These are phyloP conservation scores for Schizophyllum commune DNA, from an alignment of 1,284 basidiomycete genomes.

Conservation along the genomic window DNA sequence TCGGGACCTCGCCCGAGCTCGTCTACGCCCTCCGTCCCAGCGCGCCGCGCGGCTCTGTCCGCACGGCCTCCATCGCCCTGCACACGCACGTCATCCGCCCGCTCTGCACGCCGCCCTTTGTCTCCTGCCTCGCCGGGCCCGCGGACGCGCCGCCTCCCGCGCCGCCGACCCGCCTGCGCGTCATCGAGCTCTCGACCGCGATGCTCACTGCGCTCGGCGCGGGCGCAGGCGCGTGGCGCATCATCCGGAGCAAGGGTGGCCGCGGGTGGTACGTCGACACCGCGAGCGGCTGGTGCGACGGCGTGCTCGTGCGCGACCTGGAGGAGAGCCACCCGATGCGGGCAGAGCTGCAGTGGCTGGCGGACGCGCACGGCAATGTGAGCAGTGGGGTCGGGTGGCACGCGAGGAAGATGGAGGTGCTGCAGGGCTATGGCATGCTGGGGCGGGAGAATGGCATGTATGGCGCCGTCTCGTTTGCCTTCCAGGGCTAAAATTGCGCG, in stretches of 20 bases:
- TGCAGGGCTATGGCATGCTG: conserved; percentile 85
- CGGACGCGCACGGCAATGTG: conserved; percentile 82
- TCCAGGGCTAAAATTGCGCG: not conserved
- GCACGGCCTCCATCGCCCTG: conserved; percentile 54
- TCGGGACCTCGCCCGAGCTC: conserved; percentile 72
- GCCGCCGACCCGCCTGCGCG: conserved; percentile 73
- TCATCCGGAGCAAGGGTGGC: conserved; percentile 85
- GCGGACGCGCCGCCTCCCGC: conserved; percentile 22
- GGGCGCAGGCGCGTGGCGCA: conserved; percentile 81
- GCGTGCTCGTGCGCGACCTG: conserved; percentile 54
- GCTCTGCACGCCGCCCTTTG: conserved; percentile 71
- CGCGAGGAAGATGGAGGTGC: conserved; percentile 90
- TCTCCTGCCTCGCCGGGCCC: conserved; percentile 25
- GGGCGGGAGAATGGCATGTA: conserved; percentile 90
- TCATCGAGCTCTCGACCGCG: conserved; percentile 80
- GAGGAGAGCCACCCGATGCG: conserved; percentile 57
- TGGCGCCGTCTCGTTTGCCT: conserved; percentile 85
- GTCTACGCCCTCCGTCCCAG: conserved; percentile 42
- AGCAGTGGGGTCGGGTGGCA: conserved; percentile 92
- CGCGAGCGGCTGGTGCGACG: conserved; percentile 70
- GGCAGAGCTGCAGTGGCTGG: conserved; percentile 62
- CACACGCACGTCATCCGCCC: conserved; percentile 72
- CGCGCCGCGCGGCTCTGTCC: conserved; percentile 30
- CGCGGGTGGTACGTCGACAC: conserved; percentile 94
- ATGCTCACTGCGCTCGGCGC: conserved; percentile 66